Base-by-base conservation (phyloP, 768 basidiomycete species). In the Mycena rosella region DNA sequence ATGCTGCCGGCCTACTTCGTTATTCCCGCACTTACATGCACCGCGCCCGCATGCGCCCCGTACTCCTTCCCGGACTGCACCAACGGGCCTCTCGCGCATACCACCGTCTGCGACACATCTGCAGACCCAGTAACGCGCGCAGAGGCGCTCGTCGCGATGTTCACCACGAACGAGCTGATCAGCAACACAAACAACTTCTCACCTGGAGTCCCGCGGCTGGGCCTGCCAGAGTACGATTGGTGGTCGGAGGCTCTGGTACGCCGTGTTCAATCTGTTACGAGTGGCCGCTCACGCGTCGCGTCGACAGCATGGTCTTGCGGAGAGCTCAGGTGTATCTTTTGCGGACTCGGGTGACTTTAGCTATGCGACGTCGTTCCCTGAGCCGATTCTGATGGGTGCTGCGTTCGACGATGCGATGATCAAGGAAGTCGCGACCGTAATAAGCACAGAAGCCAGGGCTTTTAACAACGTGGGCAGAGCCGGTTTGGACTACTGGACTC, bases 391-490 rank as follows among this genome's bases (percentile, higher is more conserved):
- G 17, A 77, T 88, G 73, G 80, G 85, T 22, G 85, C 88, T 8
- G 81, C 87, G 0, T 88, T 88, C 74, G 85, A 88, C 62, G 87
- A 87, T 61, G 71, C 78, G 1, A 80, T 88, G 26, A 79, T 88
- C 55, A 82, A 84, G 58, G 72, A 77, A 0, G 76, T 87, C 13
- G 87, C 86, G 3, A 78, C 80, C 14, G 75, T 86, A 32, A 82
- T 88, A 73, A 87, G 87, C 57, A 88, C 83, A 0, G 87, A 89
- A 72, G 86, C 85, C 3, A 83, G 88, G 13, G 86, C 87, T 2
- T 88, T 88, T 80, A 87, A 84, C 74, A 89, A 88, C 60, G 78
- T 75, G 27, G 85, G 82, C 15, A 81, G 81, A 10, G 85, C 86
- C 9, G 87, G 86, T 0, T 75, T 88, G 26, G 86, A 88, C 72